phyloP scores from a whole-genome alignment of 805 yeast species.

The Komagataella pastoris region DNA sequence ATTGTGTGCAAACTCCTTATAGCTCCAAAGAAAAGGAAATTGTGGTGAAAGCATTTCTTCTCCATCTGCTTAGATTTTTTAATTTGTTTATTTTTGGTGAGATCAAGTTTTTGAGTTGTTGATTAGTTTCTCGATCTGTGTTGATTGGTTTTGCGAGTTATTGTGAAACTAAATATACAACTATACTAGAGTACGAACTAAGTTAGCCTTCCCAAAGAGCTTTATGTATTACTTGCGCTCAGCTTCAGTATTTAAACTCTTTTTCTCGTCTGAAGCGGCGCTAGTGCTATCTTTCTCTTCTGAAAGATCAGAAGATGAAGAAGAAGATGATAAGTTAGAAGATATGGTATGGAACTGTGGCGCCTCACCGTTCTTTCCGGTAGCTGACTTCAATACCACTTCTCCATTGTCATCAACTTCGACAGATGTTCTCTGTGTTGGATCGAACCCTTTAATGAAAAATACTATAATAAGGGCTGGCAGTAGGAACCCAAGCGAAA shows the following conservation, averaged over 20 bases:
- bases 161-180: too few species aligned
- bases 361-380: not conserved
- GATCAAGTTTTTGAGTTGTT: too few species aligned
- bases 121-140: too few species aligned
- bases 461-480: not conserved
- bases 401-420: not conserved
- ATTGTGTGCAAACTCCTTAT: too few species aligned
- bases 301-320: not conserved
- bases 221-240: not conserved
- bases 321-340: not conserved
- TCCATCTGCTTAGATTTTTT: too few species aligned
- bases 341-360: not conserved
- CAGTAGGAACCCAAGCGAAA: not conserved
- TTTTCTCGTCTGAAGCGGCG: not conserved
- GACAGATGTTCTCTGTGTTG: not conserved
- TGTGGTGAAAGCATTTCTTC: too few species aligned
- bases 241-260: not conserved
- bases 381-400: not conserved
- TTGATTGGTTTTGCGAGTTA: too few species aligned
- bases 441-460: not conserved
- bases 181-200: too few species aligned
- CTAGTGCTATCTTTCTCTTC: not conserved
- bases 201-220: not conserved
- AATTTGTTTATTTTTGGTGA: too few species aligned
- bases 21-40: too few species aligned